Base-by-base conservation (phyloP, 768 basidiomycete genomes). In the Russula lepida region DNA sequence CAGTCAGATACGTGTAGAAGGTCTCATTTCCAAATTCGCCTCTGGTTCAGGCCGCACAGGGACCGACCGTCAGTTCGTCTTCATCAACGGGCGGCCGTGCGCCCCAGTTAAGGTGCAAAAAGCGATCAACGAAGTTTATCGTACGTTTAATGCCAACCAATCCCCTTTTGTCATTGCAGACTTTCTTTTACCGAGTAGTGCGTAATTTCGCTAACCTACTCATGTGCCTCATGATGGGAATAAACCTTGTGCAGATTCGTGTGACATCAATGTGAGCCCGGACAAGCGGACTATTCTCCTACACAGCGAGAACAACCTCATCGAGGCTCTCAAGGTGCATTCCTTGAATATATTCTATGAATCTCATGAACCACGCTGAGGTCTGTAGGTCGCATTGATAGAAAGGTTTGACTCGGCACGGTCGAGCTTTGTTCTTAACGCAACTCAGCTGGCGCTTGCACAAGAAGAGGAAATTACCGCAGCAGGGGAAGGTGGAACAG, bases 281-380 rank as follows among this genome's bases (percentile, higher is more conserved):
- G 97, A 98, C 75, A 99, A 98, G 69, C 81, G 95, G n/a, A 95
- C 92, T 0, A 88, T 98, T 39, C 85, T 97, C 54, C 69, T 99
- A 12, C 93, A 98, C 67, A 86, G 86, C 70, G 95, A 99, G 71
- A 78, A 77, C 12, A 88, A 87, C 62, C 73, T 99, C 19, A 78
- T 98, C 0, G 74, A 81, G 3, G 83, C 85, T 0, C 78, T 98
- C 43, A 94, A 90, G 76, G 92, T 92, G 56, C 15, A 71, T 49
- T 17, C 12, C 33, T 39, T 4, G 23, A 41, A 17, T 25, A 11
- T 47, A 15, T 27, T 19, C 13, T 28, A 17, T 12, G 9, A 0
- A 17, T 21, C 41, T 49, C 35, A 35, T 23, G 33, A 17, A 30
- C 33, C n/a, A 11, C 2, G 39, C 47, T 46, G 57, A 54, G 30